These are phyloP conservation scores for Pseudoperonospora humuli DNA, from an alignment of 352 stramenopile genomes.

Conservation along the genomic window DNA sequence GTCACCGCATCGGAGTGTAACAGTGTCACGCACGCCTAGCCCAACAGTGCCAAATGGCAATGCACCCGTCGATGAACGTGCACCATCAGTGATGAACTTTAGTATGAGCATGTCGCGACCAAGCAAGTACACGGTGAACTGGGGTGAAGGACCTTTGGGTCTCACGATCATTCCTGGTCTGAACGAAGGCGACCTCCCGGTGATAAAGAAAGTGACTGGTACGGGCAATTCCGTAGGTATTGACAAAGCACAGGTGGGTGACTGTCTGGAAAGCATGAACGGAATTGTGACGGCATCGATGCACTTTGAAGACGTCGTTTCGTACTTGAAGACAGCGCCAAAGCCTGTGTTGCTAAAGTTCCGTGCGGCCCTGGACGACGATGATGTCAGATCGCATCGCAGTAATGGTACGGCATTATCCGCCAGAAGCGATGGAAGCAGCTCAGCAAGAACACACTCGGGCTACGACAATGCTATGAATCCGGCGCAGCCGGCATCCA, in stretches of 20 bases:
- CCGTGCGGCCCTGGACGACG: conserved; percentile 36
- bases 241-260: conserved; percentile 72
- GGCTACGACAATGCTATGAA: conserved; percentile 24
- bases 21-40: conserved; percentile 18
- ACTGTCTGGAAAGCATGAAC: conserved; percentile 81
- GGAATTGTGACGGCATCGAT: conserved; percentile 53
- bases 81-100: conserved; percentile 31
- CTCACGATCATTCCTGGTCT: conserved; percentile 82
- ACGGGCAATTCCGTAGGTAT: conserved; percentile 73
- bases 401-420: conserved; percentile 30
- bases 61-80: conserved; percentile 14
- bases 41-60: conserved; percentile 9
- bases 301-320: conserved; percentile 78
- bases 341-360: conserved; percentile 76
- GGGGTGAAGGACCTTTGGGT: conserved; percentile 69
- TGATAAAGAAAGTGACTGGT: conserved; percentile 86
- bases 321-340: conserved; percentile 69
- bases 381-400: conserved; percentile 22
- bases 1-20: conserved; percentile 16
- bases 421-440: conserved; percentile 16
- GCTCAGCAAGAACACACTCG: conserved; percentile 10
- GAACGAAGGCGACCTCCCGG: conserved; percentile 64
- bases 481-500: conserved; percentile 10
- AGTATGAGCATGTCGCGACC: conserved; percentile 53
- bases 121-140: conserved; percentile 67